These are phyloP conservation scores for Agaricus subrufescens DNA, from an alignment of 768 basidiomycete species.

Conservation along the genomic window DNA sequence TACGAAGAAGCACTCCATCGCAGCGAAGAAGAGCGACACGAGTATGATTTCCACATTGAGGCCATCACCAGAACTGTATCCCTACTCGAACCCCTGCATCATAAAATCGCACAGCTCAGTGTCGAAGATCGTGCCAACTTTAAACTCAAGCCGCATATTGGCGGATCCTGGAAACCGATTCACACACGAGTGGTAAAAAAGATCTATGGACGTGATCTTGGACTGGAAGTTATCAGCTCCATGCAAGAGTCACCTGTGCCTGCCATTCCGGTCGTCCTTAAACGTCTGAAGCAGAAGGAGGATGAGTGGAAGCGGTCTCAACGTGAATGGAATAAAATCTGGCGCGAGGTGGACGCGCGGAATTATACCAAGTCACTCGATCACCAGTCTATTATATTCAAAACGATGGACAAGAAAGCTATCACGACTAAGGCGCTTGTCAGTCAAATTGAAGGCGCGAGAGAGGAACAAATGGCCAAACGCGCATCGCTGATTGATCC, in stretches of 20 bases:
- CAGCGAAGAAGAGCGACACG: constrained; percentile 96
- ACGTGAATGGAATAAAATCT: constrained; percentile 97
- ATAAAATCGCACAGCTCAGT: constrained; percentile 76
- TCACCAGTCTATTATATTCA: constrained; percentile 89
- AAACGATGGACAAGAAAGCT: constrained; percentile 83
- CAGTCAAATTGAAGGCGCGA: constrained; percentile 77
- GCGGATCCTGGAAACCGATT: constrained; percentile 82
- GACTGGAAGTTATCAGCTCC: constrained; percentile 74
- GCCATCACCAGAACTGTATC: constrained; percentile 88
- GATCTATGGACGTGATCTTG: constrained; percentile 87
- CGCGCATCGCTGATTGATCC: constrained; percentile 59
- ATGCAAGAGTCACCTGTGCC: constrained; percentile 91
- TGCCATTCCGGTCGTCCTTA: constrained; percentile 87
- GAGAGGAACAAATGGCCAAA: constrained; percentile 77
- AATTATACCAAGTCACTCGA: constrained; percentile 94
- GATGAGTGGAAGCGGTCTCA: constrained; percentile 98
- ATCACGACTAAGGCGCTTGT: constrained; percentile 73
- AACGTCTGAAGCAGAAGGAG: constrained; percentile 91
- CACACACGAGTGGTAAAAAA: constrained; percentile 95
- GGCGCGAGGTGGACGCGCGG: constrained; percentile 93
- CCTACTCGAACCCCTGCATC: constrained; percentile 86
- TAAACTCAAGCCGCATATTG: constrained; percentile 86
- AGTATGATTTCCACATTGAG: constrained; percentile 98
- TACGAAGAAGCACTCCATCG: constrained; percentile 97
- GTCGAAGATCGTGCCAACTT: constrained; percentile 76